Evolutionary conservation across 192 early-diverging fungal species (phyloP).

Genomic region (Chytriomyces sp.): DNA sequence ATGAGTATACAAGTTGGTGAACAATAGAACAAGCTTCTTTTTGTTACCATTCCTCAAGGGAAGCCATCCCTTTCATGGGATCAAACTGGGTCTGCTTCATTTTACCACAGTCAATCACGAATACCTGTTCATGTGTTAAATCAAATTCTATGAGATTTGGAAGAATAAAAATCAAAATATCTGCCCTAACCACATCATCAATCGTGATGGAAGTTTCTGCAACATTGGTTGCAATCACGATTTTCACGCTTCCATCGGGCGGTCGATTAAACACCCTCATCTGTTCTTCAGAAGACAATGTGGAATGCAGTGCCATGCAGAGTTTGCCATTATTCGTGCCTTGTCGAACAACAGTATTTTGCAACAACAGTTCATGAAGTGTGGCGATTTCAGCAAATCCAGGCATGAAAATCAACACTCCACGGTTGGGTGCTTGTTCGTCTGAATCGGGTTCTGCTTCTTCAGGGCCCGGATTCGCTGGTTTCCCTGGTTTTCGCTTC

Average conservation of each 20-base stretch:
- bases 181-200: constrained; percentile 69
- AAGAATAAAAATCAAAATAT: constrained; percentile 50
- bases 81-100: constrained; percentile 75
- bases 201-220: constrained; percentile 81
- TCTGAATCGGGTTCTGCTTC: background rate
- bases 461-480: background rate
- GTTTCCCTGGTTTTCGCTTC: constrained; percentile 1
- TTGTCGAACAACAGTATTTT: constrained; percentile 31
- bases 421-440: constrained; percentile 31
- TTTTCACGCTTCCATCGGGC: constrained; percentile 61
- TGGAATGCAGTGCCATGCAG: constrained; percentile 58
- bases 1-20: constrained; percentile 41
- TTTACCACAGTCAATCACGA: constrained; percentile 75
- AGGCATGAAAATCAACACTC: constrained; percentile 52
- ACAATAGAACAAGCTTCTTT: constrained; percentile 48
- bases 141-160: background rate
- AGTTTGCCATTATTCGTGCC: constrained; percentile 40
- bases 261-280: constrained; percentile 67
- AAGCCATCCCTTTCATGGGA: constrained; percentile 65
- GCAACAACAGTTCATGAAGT: constrained; percentile 29
- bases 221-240: constrained; percentile 81
- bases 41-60: constrained; percentile 61
- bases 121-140: constrained; percentile 51
- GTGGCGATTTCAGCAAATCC: constrained; percentile 42
- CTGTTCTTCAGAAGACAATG: constrained; percentile 61